phyloP scores from a whole-genome alignment of 2,329 filamentous ascomycete genomes.

The Daldinia sp. region DNA sequence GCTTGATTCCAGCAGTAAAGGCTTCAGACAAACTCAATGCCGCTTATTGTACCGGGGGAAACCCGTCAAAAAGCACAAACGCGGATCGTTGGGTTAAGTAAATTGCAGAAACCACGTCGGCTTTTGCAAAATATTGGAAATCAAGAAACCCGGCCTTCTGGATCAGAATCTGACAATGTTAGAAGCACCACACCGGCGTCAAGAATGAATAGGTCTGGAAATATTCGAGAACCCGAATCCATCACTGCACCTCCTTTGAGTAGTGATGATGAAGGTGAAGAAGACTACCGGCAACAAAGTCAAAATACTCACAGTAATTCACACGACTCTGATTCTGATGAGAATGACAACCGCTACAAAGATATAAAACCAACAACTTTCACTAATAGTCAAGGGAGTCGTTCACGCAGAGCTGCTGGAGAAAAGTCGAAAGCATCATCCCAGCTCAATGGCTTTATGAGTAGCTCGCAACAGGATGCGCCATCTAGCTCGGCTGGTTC shows the following conservation, averaged over 20 bases:
- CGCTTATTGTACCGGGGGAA: constrained; percentile 15
- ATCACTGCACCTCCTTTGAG: constrained; percentile 46
- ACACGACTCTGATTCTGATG: constrained; percentile 43
- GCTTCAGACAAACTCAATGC: constrained; percentile 16
- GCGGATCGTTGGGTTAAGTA: constrained; percentile 39
- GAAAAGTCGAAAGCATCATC: constrained; percentile 14
- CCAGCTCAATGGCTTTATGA: constrained; percentile 4
- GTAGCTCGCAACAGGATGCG: constrained; percentile 25
- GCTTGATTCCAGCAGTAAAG: constrained; percentile 1
- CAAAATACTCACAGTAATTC: constrained; percentile 16
- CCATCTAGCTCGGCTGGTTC: constrained; percentile 42
- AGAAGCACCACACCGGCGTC: constrained; percentile 11
- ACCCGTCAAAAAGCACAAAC: background rate
- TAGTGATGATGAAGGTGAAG: constrained; percentile 43
- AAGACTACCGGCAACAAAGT: constrained; percentile 23
- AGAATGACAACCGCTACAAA: constrained; percentile 45
- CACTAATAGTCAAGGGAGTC: constrained; percentile 16
- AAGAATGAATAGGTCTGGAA: constrained; percentile 31
- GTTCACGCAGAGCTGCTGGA: constrained; percentile 16
- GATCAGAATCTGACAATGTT: constrained; percentile 16
- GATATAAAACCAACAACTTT: constrained; percentile 55
- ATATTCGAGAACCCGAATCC: constrained; percentile 41
- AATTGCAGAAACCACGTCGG: constrained; percentile 12
- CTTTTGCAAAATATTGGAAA: constrained; percentile 36
- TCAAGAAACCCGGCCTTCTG: constrained; percentile 9